Percentiles rank a stretch among this genome's conserved stretches.
Evolutionary conservation across 768 basidiomycete species (phyloP).

Genomic region (Russula earlei): DNA sequence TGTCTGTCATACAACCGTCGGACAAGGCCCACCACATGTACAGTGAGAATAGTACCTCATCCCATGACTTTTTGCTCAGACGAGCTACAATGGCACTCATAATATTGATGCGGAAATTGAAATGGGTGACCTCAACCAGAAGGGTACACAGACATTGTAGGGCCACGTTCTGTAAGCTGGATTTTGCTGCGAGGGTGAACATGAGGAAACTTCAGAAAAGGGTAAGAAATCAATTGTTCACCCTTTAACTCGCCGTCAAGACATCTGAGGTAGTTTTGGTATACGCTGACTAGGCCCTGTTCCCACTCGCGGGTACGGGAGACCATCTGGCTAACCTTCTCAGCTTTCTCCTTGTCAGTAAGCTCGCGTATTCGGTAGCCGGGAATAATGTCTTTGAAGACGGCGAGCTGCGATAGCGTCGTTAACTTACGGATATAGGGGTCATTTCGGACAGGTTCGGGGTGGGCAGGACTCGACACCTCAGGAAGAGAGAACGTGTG

Average conservation of each 20-base stretch:
- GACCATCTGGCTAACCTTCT: constrained; percentile 93
- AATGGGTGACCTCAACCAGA: constrained; percentile 76
- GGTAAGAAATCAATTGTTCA: constrained; percentile 26
- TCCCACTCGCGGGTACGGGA: constrained; percentile 88
- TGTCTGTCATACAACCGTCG: constrained; percentile 38
- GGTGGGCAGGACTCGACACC: constrained; percentile 59
- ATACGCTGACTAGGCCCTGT: constrained; percentile 80
- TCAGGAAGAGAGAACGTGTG: constrained; percentile 79
- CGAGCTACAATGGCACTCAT: constrained; percentile 79
- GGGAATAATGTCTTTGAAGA: constrained; percentile 94
- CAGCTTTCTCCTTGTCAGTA: constrained; percentile 82
- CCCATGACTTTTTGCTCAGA: constrained; percentile 82
- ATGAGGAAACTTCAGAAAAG: not conserved
- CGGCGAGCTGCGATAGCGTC: constrained; percentile 81
- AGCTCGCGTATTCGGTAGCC: constrained; percentile 90
- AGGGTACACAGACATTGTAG: constrained; percentile 86
- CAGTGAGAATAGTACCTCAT: constrained; percentile 44
- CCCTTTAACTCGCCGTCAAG: constrained; percentile 86
- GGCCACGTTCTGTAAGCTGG: constrained; percentile 54
- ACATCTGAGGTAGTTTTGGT: constrained; percentile 80
- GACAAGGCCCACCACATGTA: constrained; percentile 13
- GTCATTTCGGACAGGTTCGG: constrained; percentile 71
- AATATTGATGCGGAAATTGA: constrained; percentile 93
- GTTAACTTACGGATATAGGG: constrained; percentile 77
- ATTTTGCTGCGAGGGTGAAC: constrained; percentile 39